phyloP scores from a whole-genome alignment of 768 basidiomycete genomes.

The Termitomyces sp. region DNA sequence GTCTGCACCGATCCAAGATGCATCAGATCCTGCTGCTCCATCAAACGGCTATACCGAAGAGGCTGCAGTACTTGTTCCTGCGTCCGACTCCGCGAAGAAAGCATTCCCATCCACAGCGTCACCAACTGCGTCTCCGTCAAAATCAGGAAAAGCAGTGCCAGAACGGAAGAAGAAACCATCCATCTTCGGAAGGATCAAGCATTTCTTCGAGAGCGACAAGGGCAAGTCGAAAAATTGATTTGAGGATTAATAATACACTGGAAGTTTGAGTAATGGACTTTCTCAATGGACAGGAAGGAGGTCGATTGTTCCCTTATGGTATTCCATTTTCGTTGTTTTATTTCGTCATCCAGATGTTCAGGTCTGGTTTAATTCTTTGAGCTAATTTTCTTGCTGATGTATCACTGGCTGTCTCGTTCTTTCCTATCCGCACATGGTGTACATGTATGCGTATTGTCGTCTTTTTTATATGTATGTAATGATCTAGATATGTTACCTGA shows the following conservation, averaged over 20 bases:
- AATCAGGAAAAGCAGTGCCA: conserved; percentile 29
- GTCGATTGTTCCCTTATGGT: not conserved
- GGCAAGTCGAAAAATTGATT: conserved; percentile 29
- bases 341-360: not conserved
- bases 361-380: not conserved
- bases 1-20: not conserved
- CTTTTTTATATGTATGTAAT: not conserved
- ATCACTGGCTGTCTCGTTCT: not conserved
- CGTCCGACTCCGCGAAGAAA: conserved; percentile 12
- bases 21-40: not conserved
- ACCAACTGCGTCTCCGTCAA: conserved; percentile 17
- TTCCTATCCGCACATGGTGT: not conserved
- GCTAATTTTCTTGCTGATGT: not conserved
- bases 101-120: conserved; percentile 20
- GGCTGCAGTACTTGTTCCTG: not conserved
- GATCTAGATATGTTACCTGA: not conserved
- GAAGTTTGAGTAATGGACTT: not conserved
- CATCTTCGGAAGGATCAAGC: conserved; percentile 47
- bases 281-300: not conserved
- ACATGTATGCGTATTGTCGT: not conserved
- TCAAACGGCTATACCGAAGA: conserved; percentile 3
- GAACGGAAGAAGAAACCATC: conserved; percentile 48
- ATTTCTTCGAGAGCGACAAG: conserved; percentile 42
- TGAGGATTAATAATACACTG: not conserved
- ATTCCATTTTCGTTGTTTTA: not conserved